Evolutionary conservation across 768 basidiomycete species (phyloP).

Genomic region (Phlebiopsis flavidoalba): DNA sequence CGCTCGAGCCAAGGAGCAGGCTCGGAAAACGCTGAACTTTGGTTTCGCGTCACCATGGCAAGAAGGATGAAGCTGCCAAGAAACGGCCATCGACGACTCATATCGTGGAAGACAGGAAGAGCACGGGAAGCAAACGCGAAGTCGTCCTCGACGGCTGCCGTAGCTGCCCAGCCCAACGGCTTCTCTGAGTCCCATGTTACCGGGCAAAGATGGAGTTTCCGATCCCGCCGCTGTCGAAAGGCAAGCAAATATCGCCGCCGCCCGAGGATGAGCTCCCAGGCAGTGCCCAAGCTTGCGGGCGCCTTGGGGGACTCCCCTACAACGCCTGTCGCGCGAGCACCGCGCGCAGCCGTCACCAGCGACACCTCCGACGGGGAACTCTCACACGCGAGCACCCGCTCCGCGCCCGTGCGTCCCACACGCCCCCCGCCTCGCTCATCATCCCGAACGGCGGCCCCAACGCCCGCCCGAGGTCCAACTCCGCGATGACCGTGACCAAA

Average conservation of each 20-base stretch:
- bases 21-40: not conserved
- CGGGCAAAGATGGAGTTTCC: slow-evolving; percentile 15
- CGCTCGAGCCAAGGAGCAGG: not conserved
- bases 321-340: not conserved
- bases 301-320: slow-evolving; percentile 1
- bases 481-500: not conserved
- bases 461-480: not conserved
- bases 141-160: not conserved
- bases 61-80: slow-evolving; percentile 1
- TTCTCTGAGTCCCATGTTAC: slow-evolving; percentile 11
- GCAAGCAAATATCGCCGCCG: slow-evolving; percentile 5
- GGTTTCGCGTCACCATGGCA: slow-evolving; percentile 2
- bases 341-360: slow-evolving; percentile 6
- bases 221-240: slow-evolving; percentile 10
- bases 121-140: not conserved
- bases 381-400: slow-evolving; percentile 2
- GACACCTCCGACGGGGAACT: slow-evolving; percentile 9
- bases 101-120: not conserved
- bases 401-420: not conserved
- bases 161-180: slow-evolving; percentile 8
- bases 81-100: not conserved
- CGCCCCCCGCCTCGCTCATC: slow-evolving; percentile 10
- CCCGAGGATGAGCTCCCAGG: not conserved
- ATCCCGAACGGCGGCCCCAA: not conserved
- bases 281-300: not conserved